Evolutionary conservation across 2,329 filamentous ascomycete genomes (phyloP).

Genomic region (Hymenoscyphus scutula): DNA sequence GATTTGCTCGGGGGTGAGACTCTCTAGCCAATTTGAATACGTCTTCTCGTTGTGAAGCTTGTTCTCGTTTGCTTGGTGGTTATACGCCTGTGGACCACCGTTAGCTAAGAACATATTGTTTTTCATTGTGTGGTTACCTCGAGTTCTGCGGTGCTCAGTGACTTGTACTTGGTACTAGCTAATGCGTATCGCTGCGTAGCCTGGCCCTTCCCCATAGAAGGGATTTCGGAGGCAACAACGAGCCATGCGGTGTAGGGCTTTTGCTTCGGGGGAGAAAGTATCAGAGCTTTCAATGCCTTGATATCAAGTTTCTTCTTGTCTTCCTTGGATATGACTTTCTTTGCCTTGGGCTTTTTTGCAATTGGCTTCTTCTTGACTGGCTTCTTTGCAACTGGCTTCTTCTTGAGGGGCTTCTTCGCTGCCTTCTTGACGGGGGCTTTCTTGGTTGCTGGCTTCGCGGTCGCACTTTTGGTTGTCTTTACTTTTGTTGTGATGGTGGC

Average conservation of each 20-base stretch:
- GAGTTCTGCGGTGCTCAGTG: constrained; percentile 35
- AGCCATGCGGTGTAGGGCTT: constrained; percentile 32
- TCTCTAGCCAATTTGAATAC: constrained; percentile 53
- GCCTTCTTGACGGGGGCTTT: constrained; percentile 10
- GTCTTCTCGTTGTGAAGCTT: constrained; percentile 43
- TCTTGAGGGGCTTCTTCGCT: constrained; percentile 7
- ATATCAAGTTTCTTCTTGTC: constrained; percentile 32
- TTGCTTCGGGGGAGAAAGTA: constrained; percentile 37
- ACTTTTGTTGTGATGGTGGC: constrained; percentile 13
- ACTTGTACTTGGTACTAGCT: constrained; percentile 35
- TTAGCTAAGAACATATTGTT: constrained; percentile 12
- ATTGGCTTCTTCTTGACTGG: constrained; percentile 19
- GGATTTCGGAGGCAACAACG: constrained; percentile 15
- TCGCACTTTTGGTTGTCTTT: constrained; percentile 17
- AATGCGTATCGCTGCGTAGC: constrained; percentile 8
- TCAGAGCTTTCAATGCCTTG: constrained; percentile 25
- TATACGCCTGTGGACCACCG: constrained; percentile 46
- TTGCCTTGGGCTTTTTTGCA: constrained; percentile 29
- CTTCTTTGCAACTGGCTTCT: constrained; percentile 4
- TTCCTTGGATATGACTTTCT: constrained; percentile 36
- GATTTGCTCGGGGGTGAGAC: constrained; percentile 56
- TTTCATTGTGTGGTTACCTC: constrained; percentile 36
- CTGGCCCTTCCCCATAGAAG: not conserved
- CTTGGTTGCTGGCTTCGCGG: constrained; percentile 13
- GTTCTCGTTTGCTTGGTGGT: constrained; percentile 48